phyloP scores from a whole-genome alignment of 768 basidiomycete genomes.

The Leccinum uliginosum region DNA sequence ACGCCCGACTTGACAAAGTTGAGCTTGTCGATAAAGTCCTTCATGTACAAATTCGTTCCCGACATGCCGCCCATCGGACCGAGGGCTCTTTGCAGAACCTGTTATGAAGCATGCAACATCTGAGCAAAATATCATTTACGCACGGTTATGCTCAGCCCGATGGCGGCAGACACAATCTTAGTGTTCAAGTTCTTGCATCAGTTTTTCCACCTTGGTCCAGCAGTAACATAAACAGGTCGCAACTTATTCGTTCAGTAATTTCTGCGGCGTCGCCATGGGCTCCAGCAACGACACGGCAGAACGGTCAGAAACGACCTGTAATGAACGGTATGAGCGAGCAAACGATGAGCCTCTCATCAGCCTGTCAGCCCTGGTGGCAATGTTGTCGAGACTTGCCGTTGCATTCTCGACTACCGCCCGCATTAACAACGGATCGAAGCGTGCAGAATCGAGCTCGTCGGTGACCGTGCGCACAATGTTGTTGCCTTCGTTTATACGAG shows the following conservation, averaged over 20 bases:
- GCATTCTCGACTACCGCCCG: constrained; percentile 74
- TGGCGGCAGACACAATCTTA: constrained; percentile 43
- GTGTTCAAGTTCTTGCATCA: constrained; percentile 19
- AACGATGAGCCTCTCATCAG: constrained; percentile 47
- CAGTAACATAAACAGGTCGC: constrained; percentile 56
- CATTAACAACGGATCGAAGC: constrained; percentile 78
- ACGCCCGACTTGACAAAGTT: constrained; percentile 77
- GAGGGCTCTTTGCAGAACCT: constrained; percentile 62
- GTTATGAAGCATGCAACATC: constrained; percentile 23
- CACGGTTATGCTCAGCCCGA: constrained; percentile 61
- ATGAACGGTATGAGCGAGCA: background rate
- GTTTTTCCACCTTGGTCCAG: constrained; percentile 22
- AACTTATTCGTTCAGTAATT: constrained; percentile 70
- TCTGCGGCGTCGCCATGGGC: constrained; percentile 73
- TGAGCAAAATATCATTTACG: constrained; percentile 11
- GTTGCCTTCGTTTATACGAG: constrained; percentile 71
- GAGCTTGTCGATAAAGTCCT: constrained; percentile 72
- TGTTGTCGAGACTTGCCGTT: constrained; percentile 61
- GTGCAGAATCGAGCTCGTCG: constrained; percentile 65
- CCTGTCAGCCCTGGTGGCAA: constrained; percentile 58
- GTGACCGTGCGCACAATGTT: constrained; percentile 71
- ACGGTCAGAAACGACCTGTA: constrained; percentile 66
- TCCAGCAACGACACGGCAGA: constrained; percentile 72
- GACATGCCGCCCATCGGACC: constrained; percentile 57
- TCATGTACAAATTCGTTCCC: constrained; percentile 77